Base-by-base conservation (phyloP, 305 asterid genomes). In the Salvia sclarea region DNA sequence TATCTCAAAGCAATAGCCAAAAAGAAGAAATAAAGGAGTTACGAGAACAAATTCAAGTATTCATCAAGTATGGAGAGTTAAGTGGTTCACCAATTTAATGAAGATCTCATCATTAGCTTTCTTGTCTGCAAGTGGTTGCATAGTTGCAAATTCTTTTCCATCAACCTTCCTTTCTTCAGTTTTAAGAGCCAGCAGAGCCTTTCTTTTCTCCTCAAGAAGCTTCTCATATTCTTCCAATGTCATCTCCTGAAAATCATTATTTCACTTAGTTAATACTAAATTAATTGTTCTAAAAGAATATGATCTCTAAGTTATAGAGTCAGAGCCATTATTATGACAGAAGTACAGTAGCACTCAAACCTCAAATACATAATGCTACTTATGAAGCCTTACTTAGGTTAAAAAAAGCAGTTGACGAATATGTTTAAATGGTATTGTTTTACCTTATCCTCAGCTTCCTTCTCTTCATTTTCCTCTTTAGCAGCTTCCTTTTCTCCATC, bases 221-320 rank as follows among this genome's bases (percentile, higher is more conserved):
- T 86, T 91, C 80, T 87, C 94, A 59, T 89, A 89, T 78, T 89
- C 98, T 78, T 85, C 96, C 70, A 91, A 85, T 12, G 98, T 91
- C 98, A 91, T 91, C 80, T 89, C 96, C 96, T 91, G 76, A 50
- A 68, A 13, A 66, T 4, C 38, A 4, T 48, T 40, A 50, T 45
- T 28, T 56, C 44, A 47, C 24, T 20, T 25, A 9, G 64, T 53
- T 33, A 22, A 38, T 18, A 58, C 45, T 40, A 33, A 41, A 53
- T 47, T 17, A 35, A 13, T 13, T 0, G 18, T 31, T 31, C 37
- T 2, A 31, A 31, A 8, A 31, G 0, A 31, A 31, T n/a, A n/a
- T n/a, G n/a, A n/a, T n/a, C n/a, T n/a, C n/a, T n/a, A n/a, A 1
- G 45, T 11, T 41, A 41, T 41, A 41, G 50, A 44, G 50, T 7